Evolutionary conservation across 2,329 filamentous ascomycete genomes (phyloP).

Genomic region (Phoma herbarum): DNA sequence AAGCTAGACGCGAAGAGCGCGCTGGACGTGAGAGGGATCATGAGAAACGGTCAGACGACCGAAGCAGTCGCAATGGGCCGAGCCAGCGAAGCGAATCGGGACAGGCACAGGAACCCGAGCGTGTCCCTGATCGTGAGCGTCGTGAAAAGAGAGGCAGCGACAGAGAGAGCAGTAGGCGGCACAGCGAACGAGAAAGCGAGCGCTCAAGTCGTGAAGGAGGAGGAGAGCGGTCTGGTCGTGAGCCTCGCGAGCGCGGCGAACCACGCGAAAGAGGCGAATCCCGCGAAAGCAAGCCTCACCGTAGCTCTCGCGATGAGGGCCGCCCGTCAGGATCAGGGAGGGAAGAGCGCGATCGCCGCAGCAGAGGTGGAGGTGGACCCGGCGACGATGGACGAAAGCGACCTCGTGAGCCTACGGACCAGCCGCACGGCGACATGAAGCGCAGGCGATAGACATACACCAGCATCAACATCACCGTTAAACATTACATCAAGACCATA

Average conservation of each 20-base stretch:
- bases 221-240: slow-evolving; percentile 25
- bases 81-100: slow-evolving; percentile 26
- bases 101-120: slow-evolving; percentile 39
- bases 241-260: slow-evolving; percentile 26
- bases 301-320: slow-evolving; percentile 35
- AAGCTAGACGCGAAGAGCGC: slow-evolving; percentile 41
- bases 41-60: slow-evolving; percentile 41
- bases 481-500: slow-evolving; percentile 15
- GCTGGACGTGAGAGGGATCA: slow-evolving; percentile 37
- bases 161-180: slow-evolving; percentile 33
- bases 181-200: slow-evolving; percentile 33
- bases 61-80: slow-evolving; percentile 33
- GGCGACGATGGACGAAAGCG: slow-evolving; percentile 38
- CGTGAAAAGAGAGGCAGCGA: slow-evolving; percentile 41
- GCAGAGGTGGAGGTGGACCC: slow-evolving; percentile 25
- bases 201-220: slow-evolving; percentile 24
- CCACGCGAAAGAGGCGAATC: slow-evolving; percentile 10
- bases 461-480: slow-evolving; percentile 11
- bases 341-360: slow-evolving; percentile 37
- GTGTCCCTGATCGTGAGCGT: slow-evolving; percentile 38
- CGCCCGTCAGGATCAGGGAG: slow-evolving; percentile 36
- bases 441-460: slow-evolving; percentile 32
- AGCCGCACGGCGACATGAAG: slow-evolving; percentile 36
- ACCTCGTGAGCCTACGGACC: slow-evolving; percentile 34
- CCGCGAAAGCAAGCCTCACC: slow-evolving; percentile 33